These are phyloP conservation scores for Naganishia friedmannii DNA, from an alignment of 768 basidiomycete species.

Conservation along the genomic window DNA sequence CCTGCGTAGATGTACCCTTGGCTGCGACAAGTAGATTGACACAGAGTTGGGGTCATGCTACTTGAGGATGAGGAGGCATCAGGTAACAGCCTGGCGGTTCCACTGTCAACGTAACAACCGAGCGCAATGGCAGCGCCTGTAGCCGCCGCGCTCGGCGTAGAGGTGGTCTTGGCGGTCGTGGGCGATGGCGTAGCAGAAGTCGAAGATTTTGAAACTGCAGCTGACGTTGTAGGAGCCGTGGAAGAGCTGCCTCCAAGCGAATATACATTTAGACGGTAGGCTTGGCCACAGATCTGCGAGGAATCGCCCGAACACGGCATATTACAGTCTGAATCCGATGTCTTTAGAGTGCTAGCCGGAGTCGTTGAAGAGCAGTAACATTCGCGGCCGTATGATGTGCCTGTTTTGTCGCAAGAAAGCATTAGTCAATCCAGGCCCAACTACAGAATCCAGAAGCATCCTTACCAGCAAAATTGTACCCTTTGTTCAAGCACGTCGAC, in stretches of 20 bases:
- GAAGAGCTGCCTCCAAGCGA: neutral
- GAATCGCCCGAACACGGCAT: conserved; percentile 66
- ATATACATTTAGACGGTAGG: conserved; percentile 33
- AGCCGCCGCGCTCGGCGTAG: conserved; percentile 8
- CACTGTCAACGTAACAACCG: conserved; percentile 33
- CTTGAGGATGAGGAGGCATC: conserved; percentile 13
- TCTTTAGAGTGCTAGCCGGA: conserved; percentile 63
- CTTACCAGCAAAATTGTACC: conserved; percentile 59
- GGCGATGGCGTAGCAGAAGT: neutral
- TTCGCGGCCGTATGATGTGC: conserved; percentile 26
- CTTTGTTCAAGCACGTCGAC: conserved; percentile 58
- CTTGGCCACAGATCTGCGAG: conserved; percentile 39
- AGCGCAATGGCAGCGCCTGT: conserved; percentile 7
- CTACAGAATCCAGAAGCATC: neutral
- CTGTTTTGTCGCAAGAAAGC: neutral
- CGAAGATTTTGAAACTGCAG: neutral
- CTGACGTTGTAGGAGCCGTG: neutral
- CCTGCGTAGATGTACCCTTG: conserved; percentile 35
- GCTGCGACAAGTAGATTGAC: conserved; percentile 28
- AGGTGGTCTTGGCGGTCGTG: neutral
- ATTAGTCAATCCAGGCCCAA: too few relatives aligned
- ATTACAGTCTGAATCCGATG: conserved; percentile 60
- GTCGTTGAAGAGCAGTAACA: conserved; percentile 55
- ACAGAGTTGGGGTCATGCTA: conserved; percentile 32
- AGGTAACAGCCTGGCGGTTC: neutral